A percentile compares a stretch with the other conserved stretches of the same genome.
phyloP scores from a whole-genome alignment of 352 stramenopile species.

The Sclerospora graminicola region DNA sequence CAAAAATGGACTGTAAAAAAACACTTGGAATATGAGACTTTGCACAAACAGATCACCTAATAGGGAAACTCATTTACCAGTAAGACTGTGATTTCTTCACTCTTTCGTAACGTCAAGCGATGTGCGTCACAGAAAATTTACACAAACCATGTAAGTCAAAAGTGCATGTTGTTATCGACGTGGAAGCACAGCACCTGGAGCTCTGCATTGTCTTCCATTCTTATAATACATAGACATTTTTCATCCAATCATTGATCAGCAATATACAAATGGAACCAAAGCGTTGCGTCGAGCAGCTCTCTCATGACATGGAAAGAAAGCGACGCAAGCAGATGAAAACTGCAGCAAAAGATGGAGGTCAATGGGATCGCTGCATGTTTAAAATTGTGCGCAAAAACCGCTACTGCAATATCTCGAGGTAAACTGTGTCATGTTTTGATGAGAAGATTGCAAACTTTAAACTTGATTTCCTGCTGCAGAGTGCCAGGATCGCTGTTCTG shows the following conservation, averaged over 20 bases:
- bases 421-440: constrained; percentile 2
- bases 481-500: constrained; percentile 53
- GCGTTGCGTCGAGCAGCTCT: constrained; percentile 25
- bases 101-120: too few species aligned
- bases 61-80: constrained; percentile 23
- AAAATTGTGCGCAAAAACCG: constrained; percentile 68
- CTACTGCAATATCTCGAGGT: constrained; percentile 76
- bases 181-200: constrained; percentile 30
- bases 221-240: constrained; percentile 12
- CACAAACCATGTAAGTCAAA: neutral
- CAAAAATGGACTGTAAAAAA: constrained; percentile 56
- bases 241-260: constrained; percentile 11
- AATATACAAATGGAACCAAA: constrained; percentile 12
- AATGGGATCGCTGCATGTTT: constrained; percentile 79
- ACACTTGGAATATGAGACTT: neutral
- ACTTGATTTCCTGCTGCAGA: constrained; percentile 12
- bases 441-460: constrained; percentile 21
- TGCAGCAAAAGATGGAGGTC: constrained; percentile 28
- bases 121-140: too few species aligned
- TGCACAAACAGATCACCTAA: neutral
- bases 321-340: constrained; percentile 61
- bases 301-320: constrained; percentile 22
- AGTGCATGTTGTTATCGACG: neutral
- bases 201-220: constrained; percentile 31
- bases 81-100: constrained; percentile 66